These are phyloP conservation scores for Malassezia sp. DNA, from an alignment of 1,284 basidiomycete species.

Conservation along the genomic window DNA sequence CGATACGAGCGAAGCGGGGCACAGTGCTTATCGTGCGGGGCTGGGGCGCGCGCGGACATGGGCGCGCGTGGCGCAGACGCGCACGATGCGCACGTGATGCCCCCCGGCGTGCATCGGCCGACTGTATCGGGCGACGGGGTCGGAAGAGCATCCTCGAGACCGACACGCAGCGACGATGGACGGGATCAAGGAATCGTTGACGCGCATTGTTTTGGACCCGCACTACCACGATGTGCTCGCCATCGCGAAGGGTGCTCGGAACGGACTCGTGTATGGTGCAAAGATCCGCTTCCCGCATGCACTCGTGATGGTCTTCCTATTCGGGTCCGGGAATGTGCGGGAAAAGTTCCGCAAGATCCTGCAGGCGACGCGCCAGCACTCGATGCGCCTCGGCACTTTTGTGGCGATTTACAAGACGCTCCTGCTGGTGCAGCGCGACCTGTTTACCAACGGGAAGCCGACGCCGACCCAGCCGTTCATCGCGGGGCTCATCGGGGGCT, in stretches of 20 bases:
- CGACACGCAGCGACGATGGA: too few species aligned
- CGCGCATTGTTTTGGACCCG: constrained; percentile 50
- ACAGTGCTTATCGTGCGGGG: too few species aligned
- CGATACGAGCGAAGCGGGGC: too few species aligned
- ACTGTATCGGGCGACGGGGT: too few species aligned
- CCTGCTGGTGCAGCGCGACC: constrained; percentile 61
- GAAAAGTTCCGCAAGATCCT: constrained; percentile 61
- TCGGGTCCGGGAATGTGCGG: constrained; percentile 49
- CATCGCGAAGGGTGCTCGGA: constrained; percentile 74
- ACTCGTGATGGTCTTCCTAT: constrained; percentile 91
- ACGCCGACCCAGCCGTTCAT: constrained; percentile 64
- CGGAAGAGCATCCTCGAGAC: too few species aligned
- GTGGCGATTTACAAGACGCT: constrained; percentile 84
- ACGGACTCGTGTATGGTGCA: constrained; percentile 87
- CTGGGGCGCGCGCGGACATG: too few species aligned
- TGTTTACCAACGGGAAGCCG: constrained; percentile 56
- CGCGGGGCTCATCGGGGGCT: constrained; percentile 83
- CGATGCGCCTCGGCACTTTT: constrained; percentile 80
- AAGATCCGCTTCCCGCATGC: constrained; percentile 96
- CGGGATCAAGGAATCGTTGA: constrained; percentile 20
- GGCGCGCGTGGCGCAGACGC: too few species aligned
- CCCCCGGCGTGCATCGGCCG: too few species aligned
- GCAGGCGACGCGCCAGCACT: constrained; percentile 77
- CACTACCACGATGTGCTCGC: constrained; percentile 77
- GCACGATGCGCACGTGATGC: too few species aligned